Base-by-base conservation (phyloP, 805 yeast species). In the Pichia kluyveri region DNA sequence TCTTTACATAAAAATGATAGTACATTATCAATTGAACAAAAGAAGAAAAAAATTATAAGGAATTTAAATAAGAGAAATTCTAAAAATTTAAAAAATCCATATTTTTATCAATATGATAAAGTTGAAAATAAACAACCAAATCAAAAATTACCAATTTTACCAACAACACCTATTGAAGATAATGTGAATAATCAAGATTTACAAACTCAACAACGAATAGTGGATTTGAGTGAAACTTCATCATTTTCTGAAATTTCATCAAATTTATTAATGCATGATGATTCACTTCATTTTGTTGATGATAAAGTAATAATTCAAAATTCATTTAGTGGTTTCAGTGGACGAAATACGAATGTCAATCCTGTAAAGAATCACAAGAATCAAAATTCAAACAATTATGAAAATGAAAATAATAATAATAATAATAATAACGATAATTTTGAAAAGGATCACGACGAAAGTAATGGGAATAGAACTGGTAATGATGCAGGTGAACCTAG, bases 21-120 rank as follows among this genome's bases (percentile, higher is more conserved):
- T 38, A 8, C 31, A 2, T 14, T 48, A 23, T 44, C 51, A 9
- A 37, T 38, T 18, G 51, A 48, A 38, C 40, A 41, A 26, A 48
- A 48, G 32, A 28, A 42, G 30, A 41, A 41, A 8, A 41, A 44
- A 32, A 48, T 48, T 6, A 44, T 48, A n/a, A 31, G 32, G 38
- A 26, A 28, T 23, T 38, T 48, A 17, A 45, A 43, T 40, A 45
- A 42, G 34, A 31, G 44, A 42, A 30, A 45, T 34, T 42, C 49
- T 4, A 49, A 39, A 15, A 49, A 49, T 40, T 12, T 36, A 8
- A 42, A 38, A 14, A 49, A 42, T 27, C 51, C 51, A 12, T 49
- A 49, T 31, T 49, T 49, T 38, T 49, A 45, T 43, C 51, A 49
- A 41, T 49, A 45, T 36, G 34, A 42, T 26, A 9, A 37, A 8